Percentiles rank a stretch among this genome's conserved stretches.
These are phyloP conservation scores for Nephelium lappaceum DNA, from an alignment of 345 rosid genomes.

Conservation along the genomic window DNA sequence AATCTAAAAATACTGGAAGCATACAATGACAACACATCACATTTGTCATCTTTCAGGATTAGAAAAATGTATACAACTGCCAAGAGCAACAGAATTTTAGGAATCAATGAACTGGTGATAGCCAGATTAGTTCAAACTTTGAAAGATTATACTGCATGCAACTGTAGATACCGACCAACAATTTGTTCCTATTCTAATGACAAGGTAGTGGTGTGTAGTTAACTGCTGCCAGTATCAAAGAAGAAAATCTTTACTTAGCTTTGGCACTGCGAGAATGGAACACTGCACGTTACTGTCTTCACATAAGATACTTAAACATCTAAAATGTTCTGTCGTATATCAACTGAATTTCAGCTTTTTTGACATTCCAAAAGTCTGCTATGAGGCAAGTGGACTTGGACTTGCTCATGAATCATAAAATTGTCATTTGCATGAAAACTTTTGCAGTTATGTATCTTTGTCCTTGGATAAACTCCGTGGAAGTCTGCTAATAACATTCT, in stretches of 20 bases:
- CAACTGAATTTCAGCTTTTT: background rate
- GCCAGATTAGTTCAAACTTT: background rate
- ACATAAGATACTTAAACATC: too few relatives aligned
- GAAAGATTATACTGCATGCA: background rate
- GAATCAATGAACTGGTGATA: background rate
- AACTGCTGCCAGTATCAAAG: background rate
- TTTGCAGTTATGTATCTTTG: conserved; percentile 48
- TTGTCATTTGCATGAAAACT: background rate
- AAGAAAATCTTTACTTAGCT: background rate
- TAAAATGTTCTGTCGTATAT: background rate
- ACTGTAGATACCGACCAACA: background rate
- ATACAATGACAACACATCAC: background rate
- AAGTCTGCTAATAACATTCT: conserved; percentile 69
- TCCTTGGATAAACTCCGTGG: conserved; percentile 65
- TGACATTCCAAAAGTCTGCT: background rate
- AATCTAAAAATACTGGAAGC: background rate
- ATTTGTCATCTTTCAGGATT: background rate
- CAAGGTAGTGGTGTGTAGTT: background rate
- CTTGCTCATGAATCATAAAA: background rate
- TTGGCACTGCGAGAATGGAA: too few relatives aligned
- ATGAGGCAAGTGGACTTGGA: background rate
- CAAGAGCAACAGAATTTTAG: background rate
- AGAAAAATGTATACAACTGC: background rate
- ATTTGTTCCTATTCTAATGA: too few relatives aligned
- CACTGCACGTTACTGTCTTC: too few relatives aligned